phyloP scores from a whole-genome alignment of 805 yeast genomes.

The Teunomyces barrocoloradensis region DNA sequence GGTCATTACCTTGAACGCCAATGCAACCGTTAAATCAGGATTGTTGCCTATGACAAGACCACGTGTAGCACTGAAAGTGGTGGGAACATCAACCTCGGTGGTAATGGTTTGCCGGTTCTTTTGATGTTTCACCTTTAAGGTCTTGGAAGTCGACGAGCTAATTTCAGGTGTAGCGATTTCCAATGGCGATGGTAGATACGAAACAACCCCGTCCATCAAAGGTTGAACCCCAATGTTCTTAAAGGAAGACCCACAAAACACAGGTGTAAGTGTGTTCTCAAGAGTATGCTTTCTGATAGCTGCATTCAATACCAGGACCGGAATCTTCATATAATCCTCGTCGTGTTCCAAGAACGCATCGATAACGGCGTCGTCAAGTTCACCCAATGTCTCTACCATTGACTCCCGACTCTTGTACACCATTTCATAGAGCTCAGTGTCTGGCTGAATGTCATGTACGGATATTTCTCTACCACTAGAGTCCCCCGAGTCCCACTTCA shows the following conservation, averaged over 20 bases:
- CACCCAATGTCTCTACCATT: slow-evolving; percentile 79
- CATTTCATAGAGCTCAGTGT: slow-evolving; percentile 42
- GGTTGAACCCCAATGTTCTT: slow-evolving; percentile 95
- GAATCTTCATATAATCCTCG: slow-evolving; percentile 69
- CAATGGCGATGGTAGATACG: slow-evolving; percentile 78
- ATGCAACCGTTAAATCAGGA: slow-evolving; percentile 64
- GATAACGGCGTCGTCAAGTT: slow-evolving; percentile 72
- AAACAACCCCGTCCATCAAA: slow-evolving; percentile 74
- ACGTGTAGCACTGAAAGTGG: slow-evolving; percentile 34
- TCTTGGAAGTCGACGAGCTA: slow-evolving; percentile 17
- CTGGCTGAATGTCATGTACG: slow-evolving; percentile 42
- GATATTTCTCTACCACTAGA: slow-evolving; percentile 51
- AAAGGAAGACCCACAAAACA: slow-evolving; percentile 91
- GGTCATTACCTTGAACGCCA: slow-evolving; percentile 88
- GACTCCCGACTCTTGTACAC: slow-evolving; percentile 63
- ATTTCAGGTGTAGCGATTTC: slow-evolving; percentile 62
- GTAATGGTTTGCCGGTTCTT: slow-evolving; percentile 15
- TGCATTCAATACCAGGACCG: slow-evolving; percentile 48
- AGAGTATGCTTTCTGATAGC: slow-evolving; percentile 69
- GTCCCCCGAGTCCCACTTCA: slow-evolving; percentile 48
- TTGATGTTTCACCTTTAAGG: slow-evolving; percentile 14
- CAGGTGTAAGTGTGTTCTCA: slow-evolving; percentile 61
- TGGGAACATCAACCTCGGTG: slow-evolving; percentile 23
- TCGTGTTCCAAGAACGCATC: slow-evolving; percentile 69
- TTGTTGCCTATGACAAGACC: slow-evolving; percentile 57